Percentiles rank a stretch among this genome's conserved stretches.
Evolutionary conservation across 1,284 basidiomycete genomes (phyloP).

Genomic region (Tremellales sp.): DNA sequence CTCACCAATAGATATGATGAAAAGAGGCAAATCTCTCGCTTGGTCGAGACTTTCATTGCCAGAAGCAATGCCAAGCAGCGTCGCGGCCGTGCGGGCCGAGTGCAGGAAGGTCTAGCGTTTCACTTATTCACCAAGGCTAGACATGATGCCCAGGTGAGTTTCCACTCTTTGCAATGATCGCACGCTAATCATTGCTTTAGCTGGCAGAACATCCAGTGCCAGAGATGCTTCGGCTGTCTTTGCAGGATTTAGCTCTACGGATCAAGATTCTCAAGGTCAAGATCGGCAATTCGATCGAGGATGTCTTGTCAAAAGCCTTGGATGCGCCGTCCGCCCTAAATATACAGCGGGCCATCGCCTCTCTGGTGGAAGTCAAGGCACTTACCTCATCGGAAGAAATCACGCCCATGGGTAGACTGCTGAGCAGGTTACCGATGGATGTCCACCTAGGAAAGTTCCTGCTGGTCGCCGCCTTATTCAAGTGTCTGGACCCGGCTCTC

Average conservation of each 20-base stretch:
- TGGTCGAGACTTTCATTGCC: conserved; percentile 90
- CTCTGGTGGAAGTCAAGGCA: conserved; percentile 81
- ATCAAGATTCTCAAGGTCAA: conserved; percentile 97
- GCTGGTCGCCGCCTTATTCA: conserved; percentile 77
- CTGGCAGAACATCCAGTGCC: conserved; percentile 89
- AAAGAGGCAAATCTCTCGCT: conserved; percentile 89
- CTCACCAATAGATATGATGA: conserved; percentile 76
- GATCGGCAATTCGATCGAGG: conserved; percentile 81
- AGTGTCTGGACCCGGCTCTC: conserved; percentile 89
- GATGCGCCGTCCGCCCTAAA: conserved; percentile 87
- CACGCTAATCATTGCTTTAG: conserved; percentile 48
- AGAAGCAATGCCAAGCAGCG: conserved; percentile 91
- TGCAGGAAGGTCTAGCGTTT: conserved; percentile 86
- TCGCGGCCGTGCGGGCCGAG: conserved; percentile 86
- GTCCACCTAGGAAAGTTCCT: conserved; percentile 94
- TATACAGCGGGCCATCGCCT: conserved; percentile 84
- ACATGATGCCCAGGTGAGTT: conserved; percentile 62
- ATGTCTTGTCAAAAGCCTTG: conserved; percentile 79
- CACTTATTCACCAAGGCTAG: conserved; percentile 90
- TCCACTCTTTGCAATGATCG: too few species aligned
- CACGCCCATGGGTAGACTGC: conserved; percentile 85
- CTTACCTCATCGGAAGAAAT: conserved; percentile 85
- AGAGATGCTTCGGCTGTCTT: conserved; percentile 90
- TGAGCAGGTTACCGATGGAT: conserved; percentile 89
- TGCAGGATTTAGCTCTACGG: conserved; percentile 89